Percentiles rank a stretch among this genome's conserved stretches.
phyloP scores from a whole-genome alignment of 2,329 filamentous ascomycete species.

The Claviceps monticola region DNA sequence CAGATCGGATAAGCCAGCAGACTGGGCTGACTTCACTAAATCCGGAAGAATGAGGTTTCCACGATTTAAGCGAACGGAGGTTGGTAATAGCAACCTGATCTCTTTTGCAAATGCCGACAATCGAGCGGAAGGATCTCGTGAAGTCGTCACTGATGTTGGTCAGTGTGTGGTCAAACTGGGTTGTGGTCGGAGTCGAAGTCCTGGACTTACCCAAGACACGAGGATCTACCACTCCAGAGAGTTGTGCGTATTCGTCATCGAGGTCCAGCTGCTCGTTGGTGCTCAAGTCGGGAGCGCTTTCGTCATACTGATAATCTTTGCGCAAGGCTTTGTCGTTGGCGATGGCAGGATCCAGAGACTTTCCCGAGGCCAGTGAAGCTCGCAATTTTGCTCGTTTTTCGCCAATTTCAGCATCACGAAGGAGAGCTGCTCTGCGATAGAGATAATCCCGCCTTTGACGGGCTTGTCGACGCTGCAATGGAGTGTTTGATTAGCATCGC shows the following conservation, averaged over 20 bases:
- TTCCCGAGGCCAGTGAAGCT: conserved; percentile 76
- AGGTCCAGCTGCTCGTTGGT: conserved; percentile 58
- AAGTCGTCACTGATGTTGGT: conserved; percentile 60
- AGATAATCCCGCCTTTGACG: conserved; percentile 45
- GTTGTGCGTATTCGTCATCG: conserved; percentile 80
- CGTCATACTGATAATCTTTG: conserved; percentile 88
- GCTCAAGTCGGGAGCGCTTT: conserved; percentile 56
- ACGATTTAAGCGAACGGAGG: conserved; percentile 76
- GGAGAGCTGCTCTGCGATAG: conserved; percentile 73
- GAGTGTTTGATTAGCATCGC: not conserved
- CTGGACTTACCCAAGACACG: conserved; percentile 66
- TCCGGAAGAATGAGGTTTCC: conserved; percentile 82
- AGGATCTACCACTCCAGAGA: conserved; percentile 85
- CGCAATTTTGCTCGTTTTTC: conserved; percentile 83
- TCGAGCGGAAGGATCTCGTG: conserved; percentile 71
- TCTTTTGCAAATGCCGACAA: conserved; percentile 89
- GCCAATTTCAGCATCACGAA: conserved; percentile 83
- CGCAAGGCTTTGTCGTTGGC: conserved; percentile 76
- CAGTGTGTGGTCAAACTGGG: not conserved
- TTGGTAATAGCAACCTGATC: conserved; percentile 70
- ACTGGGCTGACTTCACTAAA: conserved; percentile 67
- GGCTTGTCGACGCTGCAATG: conserved; percentile 23
- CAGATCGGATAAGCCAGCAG: conserved; percentile 70
- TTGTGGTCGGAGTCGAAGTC: not conserved
- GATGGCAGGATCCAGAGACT: conserved; percentile 66